Base-by-base conservation (phyloP, 2,329 filamentous ascomycete genomes). In the Scytalidium lignicola region DNA sequence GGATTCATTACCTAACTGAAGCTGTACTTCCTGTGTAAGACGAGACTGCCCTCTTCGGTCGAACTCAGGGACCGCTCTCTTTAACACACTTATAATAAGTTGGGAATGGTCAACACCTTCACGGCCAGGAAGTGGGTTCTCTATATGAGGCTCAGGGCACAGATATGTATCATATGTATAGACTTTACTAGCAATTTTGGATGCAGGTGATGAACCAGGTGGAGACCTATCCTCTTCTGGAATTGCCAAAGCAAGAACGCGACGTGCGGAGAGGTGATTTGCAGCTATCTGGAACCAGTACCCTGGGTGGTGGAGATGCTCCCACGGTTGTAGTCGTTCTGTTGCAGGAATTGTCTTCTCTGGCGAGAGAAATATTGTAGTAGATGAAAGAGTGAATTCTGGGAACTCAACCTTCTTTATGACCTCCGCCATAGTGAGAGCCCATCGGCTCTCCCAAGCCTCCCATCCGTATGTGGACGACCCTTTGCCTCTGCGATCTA, bases 391-490 rank as follows among this genome's bases (percentile, higher is more conserved):
- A 1, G 67, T 68, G 17, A 83, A 67, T 28, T 76, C 76, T 2
- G 71, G 69, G 12, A 82, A 69, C 18, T 74, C 71, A 21, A 74
- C 70, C 53, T 73, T 78, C 52, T 80, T 74, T 17, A 84, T 74
- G 53, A 84, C 62, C 41, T 79, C 73, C 2, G 79, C 81, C 82
- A 85, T 85, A 12, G 82, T 69, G 19, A 71, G 71, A 15, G 79
- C 76, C 82, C 82, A 85, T 49, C 88, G 79, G 39, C 88, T 83
- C 69, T 96, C 87, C 91, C 92, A 99, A 2, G 92, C 91, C 61
- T 90, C 81, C 88, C 91, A 97, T 5, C 90, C 89, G 65, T 97
- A 97, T 56, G 89, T 95, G 26, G 83, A 81, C 2, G 88, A 90
- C 1, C 92, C 92, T 58, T 88, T 88, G 3, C 90, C 91, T 57